Conservation (phyloP, 805 yeast species). For the Wickerhamomyces queroliae region DNA sequence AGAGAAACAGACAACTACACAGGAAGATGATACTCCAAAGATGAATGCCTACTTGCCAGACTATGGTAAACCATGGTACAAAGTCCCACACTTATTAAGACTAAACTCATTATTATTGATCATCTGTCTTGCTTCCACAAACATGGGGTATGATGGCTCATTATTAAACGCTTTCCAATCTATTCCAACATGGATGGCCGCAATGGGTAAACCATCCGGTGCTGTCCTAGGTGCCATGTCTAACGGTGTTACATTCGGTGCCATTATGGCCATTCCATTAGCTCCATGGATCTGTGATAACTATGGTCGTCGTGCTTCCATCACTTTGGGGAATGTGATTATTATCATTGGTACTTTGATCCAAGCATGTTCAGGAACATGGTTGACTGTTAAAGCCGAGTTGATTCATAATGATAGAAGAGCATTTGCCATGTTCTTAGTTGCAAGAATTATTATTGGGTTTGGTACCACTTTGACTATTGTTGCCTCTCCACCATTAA, state of each 20-base stretch:
- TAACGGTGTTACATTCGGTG: constrained; percentile 35
- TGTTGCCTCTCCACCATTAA: constrained; percentile 38
- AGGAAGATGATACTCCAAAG: not conserved
- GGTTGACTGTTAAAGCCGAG: constrained; percentile 10
- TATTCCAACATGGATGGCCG: constrained; percentile 28
- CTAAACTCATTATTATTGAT: constrained; percentile 31
- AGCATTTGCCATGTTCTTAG: constrained; percentile 10
- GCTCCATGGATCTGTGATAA: constrained; percentile 25
- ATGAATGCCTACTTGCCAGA: constrained; percentile 5
- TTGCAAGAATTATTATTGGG: constrained; percentile 37
- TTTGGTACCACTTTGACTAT: constrained; percentile 35
- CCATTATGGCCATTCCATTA: constrained; percentile 21
- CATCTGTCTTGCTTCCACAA: constrained; percentile 37
- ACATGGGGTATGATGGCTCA: constrained; percentile 38
- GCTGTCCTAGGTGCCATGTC: constrained; percentile 30
- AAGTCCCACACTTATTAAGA: constrained; percentile 28
- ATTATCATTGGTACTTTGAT: constrained; percentile 12
- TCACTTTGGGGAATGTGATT: constrained; percentile 8
- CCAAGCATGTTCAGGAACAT: constrained; percentile 17
- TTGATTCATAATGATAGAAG: not conserved
- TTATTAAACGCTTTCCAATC: constrained; percentile 44
- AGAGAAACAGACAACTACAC: too few species aligned
- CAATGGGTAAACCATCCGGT: constrained; percentile 32
- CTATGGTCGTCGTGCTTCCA: constrained; percentile 30
- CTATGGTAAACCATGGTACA: constrained; percentile 22